These are phyloP conservation scores for Teratosphaeria nubilosa DNA, from an alignment of 2,329 filamentous ascomycete genomes.

Conservation along the genomic window DNA sequence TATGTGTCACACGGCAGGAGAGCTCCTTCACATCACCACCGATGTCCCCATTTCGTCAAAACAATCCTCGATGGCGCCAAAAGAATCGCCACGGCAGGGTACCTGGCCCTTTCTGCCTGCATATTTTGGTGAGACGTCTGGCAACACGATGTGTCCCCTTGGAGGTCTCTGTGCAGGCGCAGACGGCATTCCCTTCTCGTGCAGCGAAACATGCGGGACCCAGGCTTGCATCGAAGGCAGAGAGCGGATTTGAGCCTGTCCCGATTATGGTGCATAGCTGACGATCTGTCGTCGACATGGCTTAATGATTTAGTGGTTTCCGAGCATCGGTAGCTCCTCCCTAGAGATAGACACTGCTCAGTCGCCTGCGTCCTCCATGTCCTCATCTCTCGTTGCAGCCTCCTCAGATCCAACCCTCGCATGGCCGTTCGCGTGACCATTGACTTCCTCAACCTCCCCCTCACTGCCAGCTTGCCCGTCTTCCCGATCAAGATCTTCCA, in stretches of 20 bases:
- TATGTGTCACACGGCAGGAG: no score
- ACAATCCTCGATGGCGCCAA: no score
- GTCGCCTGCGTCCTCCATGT: slow-evolving; percentile 13
- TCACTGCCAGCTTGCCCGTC: slow-evolving; percentile 31
- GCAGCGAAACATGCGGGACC: no score
- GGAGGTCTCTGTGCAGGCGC: no score
- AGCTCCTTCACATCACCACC: no score
- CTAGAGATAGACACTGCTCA: slow-evolving; percentile 6
- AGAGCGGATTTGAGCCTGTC: background rate
- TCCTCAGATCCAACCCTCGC: slow-evolving; percentile 2
- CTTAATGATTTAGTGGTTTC: background rate
- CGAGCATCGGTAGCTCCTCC: background rate
- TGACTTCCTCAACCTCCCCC: slow-evolving; percentile 4
- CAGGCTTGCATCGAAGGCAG: background rate
- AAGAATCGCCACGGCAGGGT: no score
- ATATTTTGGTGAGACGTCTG: no score
- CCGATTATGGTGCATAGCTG: background rate
- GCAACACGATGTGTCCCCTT: no score
- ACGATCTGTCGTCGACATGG: background rate
- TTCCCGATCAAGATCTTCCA: slow-evolving; percentile 60
- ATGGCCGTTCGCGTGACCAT: slow-evolving; percentile 12
- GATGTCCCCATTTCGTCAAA: no score
- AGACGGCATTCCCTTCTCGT: no score
- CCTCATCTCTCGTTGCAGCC: slow-evolving; percentile 7
- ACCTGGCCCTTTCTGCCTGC: no score